Evolutionary conservation across 2,329 filamentous ascomycete genomes (phyloP), one percentile per base, ranked within the genome.

Genomic region (Verticillium albo-atrum): DNA sequence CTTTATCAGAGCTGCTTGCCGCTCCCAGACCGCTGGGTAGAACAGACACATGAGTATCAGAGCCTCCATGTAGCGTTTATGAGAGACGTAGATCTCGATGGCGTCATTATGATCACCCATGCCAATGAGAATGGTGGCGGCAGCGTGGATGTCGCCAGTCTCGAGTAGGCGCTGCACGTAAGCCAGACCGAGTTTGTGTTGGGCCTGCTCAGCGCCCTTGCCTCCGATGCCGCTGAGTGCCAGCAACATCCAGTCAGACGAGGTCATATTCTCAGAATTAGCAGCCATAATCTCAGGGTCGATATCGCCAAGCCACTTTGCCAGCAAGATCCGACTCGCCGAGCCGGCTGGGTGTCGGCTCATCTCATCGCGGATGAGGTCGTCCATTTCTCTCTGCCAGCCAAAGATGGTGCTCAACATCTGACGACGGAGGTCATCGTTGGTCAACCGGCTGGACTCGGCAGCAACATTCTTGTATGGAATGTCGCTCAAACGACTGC

Each of bases 391-490:
- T 58, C 88, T 88, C 57, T 94, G 88, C 93, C 95, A 99, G 3
- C 95, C 95, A 72, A 99, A 99, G 2, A 99, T 92, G 6, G 93
- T 89, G 65, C 84, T 91, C 4, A 99, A 82, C 93, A 99, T 97
- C 72, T 97, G 93, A 54, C 83, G 84, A 54, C 94, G 87, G 52
- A 97, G 82, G 65, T 96, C 89, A 66, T 97, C 89, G 62, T 88
- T 88, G 3, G 89, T 90, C 26, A 91, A 75, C 28, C 82, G 82
- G 3, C 78, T 73, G 58, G 85, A 81, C 64, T 89, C 83, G 15
- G 80, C 67, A 1, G 79, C 74, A 15, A 86, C 82, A 54, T 89
- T 86, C 67, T 89, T 88, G 70, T 96, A 96, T 0, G 91, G 88
- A 4, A 97, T 85, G 64, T 97, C 92, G 62, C 85, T 89, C 6